These are phyloP conservation scores for Holtermanniella nyarrowii DNA, from an alignment of 768 basidiomycete genomes.

Conservation along the genomic window DNA sequence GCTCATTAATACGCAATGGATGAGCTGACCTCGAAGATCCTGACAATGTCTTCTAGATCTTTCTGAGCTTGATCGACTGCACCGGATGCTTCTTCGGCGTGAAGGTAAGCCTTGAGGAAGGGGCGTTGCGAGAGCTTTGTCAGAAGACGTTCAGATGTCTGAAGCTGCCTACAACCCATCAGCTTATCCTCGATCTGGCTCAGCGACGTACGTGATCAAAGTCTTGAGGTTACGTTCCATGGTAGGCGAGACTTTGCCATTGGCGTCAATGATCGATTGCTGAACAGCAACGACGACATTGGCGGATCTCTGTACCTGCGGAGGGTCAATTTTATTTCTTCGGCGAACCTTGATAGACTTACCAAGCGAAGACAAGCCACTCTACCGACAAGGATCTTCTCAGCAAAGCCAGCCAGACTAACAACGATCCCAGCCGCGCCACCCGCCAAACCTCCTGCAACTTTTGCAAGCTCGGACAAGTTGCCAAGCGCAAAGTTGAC, in stretches of 20 bases:
- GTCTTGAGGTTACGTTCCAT: slow-evolving; percentile 18
- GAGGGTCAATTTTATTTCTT: background rate
- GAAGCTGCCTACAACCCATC: slow-evolving; percentile 12
- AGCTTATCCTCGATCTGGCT: background rate
- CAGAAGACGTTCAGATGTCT: slow-evolving; percentile 44
- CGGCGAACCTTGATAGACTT: background rate
- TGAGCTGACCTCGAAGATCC: slow-evolving; percentile 48
- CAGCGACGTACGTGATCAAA: slow-evolving; percentile 9
- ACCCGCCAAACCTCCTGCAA: slow-evolving; percentile 8
- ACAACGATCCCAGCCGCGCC: slow-evolving; percentile 16
- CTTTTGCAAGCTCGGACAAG: background rate
- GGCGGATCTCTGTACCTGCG: slow-evolving; percentile 26
- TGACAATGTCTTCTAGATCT: slow-evolving; percentile 49
- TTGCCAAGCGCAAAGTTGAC: background rate
- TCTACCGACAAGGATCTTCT: slow-evolving; percentile 15
- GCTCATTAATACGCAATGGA: background rate
- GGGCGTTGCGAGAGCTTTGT: slow-evolving; percentile 55
- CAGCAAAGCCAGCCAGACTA: slow-evolving; percentile 14
- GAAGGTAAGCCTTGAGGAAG: slow-evolving; percentile 68
- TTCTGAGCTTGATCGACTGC: slow-evolving; percentile 51
- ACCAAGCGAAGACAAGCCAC: slow-evolving; percentile 26
- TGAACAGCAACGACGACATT: slow-evolving; percentile 20
- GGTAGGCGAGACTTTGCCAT: slow-evolving; percentile 11
- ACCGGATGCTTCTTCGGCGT: slow-evolving; percentile 56
- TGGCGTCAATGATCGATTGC: slow-evolving; percentile 13